Percentiles rank a stretch among this genome's conserved stretches.
Evolutionary conservation across 441 rosid genomes (phyloP).

Genomic region (Erysimum cheiri): DNA sequence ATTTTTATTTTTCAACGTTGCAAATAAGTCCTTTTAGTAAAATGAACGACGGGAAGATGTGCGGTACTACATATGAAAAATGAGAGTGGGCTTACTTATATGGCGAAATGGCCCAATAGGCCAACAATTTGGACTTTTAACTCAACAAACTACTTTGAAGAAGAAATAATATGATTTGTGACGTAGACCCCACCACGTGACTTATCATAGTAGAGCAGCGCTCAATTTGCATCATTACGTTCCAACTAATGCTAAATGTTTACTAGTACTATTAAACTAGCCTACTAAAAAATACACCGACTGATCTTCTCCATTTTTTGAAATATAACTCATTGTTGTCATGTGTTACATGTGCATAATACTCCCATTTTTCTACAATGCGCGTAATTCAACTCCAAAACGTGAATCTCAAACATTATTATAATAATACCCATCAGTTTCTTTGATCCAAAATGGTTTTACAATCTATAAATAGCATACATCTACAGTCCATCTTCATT

Average conservation of each 20-base stretch:
- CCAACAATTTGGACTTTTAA: not conserved
- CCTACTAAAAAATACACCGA: too few relatives aligned
- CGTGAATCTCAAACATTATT: not conserved
- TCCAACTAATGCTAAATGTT: too few relatives aligned
- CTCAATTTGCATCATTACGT: too few relatives aligned
- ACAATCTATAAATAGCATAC: not conserved
- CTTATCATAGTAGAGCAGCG: too few relatives aligned
- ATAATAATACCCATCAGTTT: not conserved
- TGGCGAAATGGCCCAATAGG: not conserved
- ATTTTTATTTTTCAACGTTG: too few relatives aligned
- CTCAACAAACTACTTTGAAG: too few relatives aligned
- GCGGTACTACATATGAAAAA: too few relatives aligned
- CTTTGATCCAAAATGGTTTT: not conserved
- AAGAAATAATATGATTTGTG: not conserved
- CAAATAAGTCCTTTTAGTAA: too few relatives aligned
- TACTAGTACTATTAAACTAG: too few relatives aligned
- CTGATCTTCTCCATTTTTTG: constrained; percentile 1
- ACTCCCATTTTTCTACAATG: not conserved
- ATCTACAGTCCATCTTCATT: constrained; percentile 11
- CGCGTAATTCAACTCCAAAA: not conserved
- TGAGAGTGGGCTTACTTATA: not conserved
- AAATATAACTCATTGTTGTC: not conserved
- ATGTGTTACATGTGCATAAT: constrained; percentile 1
- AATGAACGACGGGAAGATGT: too few relatives aligned
- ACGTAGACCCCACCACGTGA: not conserved